A percentile compares a stretch with the other conserved stretches of the same genome.
phyloP scores from a whole-genome alignment of 2,329 filamentous ascomycete species.

The Immersiporthe knoxdaviesiana region DNA sequence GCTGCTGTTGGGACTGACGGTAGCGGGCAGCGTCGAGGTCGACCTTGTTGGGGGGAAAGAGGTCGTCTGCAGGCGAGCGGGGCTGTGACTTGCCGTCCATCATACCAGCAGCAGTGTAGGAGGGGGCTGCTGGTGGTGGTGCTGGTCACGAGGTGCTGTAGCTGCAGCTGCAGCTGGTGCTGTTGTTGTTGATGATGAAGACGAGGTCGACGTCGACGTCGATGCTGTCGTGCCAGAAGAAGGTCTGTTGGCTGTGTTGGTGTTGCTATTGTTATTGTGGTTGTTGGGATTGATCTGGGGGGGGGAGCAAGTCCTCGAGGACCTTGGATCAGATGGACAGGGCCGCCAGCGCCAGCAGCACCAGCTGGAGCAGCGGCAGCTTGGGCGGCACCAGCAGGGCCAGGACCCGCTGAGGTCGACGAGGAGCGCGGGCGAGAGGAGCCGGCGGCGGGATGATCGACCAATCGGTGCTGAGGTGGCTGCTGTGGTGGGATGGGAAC shows the following conservation, averaged over 20 bases:
- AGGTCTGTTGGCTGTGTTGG: background rate
- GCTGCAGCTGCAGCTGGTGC: background rate
- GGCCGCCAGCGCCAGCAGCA: no score
- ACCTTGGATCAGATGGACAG: background rate
- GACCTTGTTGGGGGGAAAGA: constrained; percentile 28
- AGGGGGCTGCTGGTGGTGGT: background rate
- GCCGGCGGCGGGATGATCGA: constrained; percentile 1
- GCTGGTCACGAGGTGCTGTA: background rate
- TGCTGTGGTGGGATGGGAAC: constrained; percentile 28
- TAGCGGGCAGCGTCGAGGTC: constrained; percentile 29
- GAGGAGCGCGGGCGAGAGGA: constrained; percentile 17
- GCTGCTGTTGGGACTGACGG: constrained; percentile 25
- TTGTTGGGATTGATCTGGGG: background rate
- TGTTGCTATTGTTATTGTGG: background rate
- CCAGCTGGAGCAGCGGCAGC: background rate
- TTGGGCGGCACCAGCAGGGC: background rate
- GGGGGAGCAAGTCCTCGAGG: background rate
- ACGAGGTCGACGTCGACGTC: background rate
- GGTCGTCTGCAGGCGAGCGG: constrained; percentile 24
- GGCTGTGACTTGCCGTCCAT: constrained; percentile 5
- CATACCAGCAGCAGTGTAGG: background rate
- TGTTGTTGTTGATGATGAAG: background rate
- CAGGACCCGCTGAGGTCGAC: constrained; percentile 7
- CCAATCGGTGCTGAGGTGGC: constrained; percentile 20
- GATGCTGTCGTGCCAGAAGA: background rate